These are phyloP conservation scores for Purpureocillium takamizusanense DNA, from an alignment of 2,329 filamentous ascomycete genomes.

Conservation along the genomic window DNA sequence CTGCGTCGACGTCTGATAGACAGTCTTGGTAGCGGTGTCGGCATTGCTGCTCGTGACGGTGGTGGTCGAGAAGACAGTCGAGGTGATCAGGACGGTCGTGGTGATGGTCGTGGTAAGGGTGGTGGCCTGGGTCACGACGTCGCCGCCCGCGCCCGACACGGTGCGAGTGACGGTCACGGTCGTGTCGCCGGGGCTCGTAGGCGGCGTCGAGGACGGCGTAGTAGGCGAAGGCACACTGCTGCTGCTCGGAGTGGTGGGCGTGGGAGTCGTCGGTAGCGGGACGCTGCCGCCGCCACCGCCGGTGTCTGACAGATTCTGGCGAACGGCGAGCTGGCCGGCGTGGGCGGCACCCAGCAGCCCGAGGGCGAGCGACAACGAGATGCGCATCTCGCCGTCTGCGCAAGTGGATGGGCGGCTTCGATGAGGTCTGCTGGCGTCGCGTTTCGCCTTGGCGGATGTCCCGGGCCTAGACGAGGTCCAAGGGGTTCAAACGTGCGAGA, in stretches of 20 bases:
- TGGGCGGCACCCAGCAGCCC: conserved; percentile 11
- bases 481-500: no score
- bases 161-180: conserved; percentile 21
- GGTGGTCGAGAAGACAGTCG: conserved; percentile 23
- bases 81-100: conserved; percentile 23
- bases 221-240: neutral
- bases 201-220: neutral
- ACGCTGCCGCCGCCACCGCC: conserved; percentile 7
- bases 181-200: conserved; percentile 11
- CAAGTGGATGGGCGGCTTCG: no score
- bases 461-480: no score
- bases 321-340: conserved; percentile 6
- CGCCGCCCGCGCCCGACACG: conserved; percentile 15
- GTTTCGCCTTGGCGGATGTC: no score
- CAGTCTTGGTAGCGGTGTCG: conserved; percentile 24
- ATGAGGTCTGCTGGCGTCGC: no score
- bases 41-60: conserved; percentile 26
- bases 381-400: conserved; percentile 9
- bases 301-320: conserved; percentile 3
- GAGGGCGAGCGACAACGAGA: conserved; percentile 12
- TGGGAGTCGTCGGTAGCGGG: neutral
- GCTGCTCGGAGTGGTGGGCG: neutral
- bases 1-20: conserved; percentile 24
- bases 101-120: conserved; percentile 19
- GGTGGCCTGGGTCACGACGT: conserved; percentile 18